A percentile compares a stretch with the other conserved stretches of the same genome.
These are phyloP conservation scores for Psilocybe cyanescens DNA, from an alignment of 768 basidiomycete genomes.

Conservation along the genomic window DNA sequence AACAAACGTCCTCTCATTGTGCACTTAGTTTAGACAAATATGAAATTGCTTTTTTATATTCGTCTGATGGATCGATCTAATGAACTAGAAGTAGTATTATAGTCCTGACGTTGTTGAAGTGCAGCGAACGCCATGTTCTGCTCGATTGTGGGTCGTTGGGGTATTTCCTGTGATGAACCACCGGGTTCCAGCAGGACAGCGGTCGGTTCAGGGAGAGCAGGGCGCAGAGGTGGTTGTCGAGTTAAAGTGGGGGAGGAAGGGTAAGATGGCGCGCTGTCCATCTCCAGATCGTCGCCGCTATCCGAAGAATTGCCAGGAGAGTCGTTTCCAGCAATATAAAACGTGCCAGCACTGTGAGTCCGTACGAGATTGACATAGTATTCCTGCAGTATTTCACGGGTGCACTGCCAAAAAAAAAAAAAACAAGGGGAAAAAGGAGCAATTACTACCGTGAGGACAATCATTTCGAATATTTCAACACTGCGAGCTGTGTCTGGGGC, in stretches of 20 bases:
- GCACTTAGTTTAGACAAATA: conserved; percentile 20
- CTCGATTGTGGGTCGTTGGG: conserved; percentile 71
- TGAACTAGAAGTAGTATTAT: conserved; percentile 1
- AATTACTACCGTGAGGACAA: conserved; percentile 25
- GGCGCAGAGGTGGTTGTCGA: conserved; percentile 26
- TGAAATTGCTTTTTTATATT: conserved; percentile 13
- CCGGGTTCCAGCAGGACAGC: conserved; percentile 48
- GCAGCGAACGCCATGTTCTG: conserved; percentile 87
- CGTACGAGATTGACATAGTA: conserved; percentile 94
- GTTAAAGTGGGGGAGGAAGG: conserved; percentile 52
- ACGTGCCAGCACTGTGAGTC: conserved; percentile 72
- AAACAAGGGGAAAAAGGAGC: conserved; percentile 22
- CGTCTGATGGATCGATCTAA: conserved; percentile 8
- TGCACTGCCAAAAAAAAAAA: conserved; percentile 64
- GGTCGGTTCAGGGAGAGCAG: conserved; percentile 38
- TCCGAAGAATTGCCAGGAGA: conserved; percentile 47
- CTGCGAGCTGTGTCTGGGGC: conserved; percentile 2
- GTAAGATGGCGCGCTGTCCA: conserved; percentile 56
- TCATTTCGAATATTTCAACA: background rate
- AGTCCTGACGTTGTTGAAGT: conserved; percentile 53
- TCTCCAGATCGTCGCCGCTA: conserved; percentile 51
- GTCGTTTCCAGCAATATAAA: conserved; percentile 51
- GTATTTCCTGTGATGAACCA: conserved; percentile 39
- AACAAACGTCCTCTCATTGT: conserved; percentile 20
- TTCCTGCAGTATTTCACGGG: conserved; percentile 86